A percentile compares a stretch with the other conserved stretches of the same genome.
Conservation (phyloP, 495 filamentous ascomycete species). For the Cudoniella acicularis region DNA sequence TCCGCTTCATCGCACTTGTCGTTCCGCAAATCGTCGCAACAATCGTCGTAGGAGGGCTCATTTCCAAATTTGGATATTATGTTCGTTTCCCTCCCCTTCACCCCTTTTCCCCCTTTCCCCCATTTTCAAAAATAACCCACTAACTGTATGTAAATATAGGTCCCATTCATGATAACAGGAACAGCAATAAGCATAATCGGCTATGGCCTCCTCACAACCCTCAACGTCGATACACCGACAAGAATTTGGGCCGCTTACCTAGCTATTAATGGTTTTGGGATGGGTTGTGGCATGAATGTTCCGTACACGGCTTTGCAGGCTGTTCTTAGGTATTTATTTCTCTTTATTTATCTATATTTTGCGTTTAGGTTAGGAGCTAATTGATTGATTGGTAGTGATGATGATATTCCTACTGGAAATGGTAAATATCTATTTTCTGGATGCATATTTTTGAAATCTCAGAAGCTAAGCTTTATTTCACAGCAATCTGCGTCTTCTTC, state of each 20-base stretch:
- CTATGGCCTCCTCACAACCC: slow-evolving; percentile 28
- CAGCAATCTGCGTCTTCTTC: no score
- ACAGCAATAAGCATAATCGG: slow-evolving; percentile 23
- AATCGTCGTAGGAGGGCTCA: background rate
- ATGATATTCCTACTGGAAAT: background rate
- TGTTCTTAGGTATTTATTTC: background rate
- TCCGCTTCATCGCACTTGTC: slow-evolving; percentile 30
- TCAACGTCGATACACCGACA: background rate
- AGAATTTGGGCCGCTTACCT: slow-evolving; percentile 8
- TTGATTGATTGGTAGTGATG: background rate
- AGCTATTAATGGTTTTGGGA: background rate
- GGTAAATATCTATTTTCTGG: background rate
- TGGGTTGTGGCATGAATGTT: background rate
- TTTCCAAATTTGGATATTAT: slow-evolving; percentile 56
- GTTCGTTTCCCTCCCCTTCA: background rate
- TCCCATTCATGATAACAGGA: slow-evolving; percentile 2
- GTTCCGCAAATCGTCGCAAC: background rate
- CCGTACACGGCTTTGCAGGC: background rate
- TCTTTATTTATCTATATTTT: no score
- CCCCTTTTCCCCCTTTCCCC: no score
- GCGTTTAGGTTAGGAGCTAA: background rate
- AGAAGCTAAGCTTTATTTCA: no score
- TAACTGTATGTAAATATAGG: background rate
- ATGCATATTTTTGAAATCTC: background rate
- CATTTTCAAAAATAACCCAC: background rate